Conservation (phyloP, 2,329 filamentous ascomycete species). For the Lasiodiplodia sp. region DNA sequence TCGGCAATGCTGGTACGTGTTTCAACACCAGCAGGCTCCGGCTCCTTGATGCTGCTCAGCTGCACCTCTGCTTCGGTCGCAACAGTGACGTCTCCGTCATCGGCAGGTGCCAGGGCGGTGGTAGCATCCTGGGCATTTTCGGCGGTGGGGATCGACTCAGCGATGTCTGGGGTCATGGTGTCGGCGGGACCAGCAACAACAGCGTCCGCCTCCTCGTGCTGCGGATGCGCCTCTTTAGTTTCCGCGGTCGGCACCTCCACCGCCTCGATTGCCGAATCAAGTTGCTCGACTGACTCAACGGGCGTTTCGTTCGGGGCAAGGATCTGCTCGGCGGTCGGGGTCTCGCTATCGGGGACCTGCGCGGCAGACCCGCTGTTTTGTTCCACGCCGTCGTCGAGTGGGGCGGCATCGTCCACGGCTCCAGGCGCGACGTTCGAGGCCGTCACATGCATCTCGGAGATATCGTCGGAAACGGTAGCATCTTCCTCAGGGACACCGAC, state of each 20-base stretch:
- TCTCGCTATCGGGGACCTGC: neutral
- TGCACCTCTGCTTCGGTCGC: neutral
- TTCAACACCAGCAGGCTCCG: neutral
- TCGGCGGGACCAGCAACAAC: neutral
- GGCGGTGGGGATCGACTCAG: neutral
- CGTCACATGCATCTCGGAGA: conserved; percentile 13
- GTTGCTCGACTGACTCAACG: conserved; percentile 20
- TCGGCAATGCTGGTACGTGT: neutral
- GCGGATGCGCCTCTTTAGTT: neutral
- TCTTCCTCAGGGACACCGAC: neutral
- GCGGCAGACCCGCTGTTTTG: neutral
- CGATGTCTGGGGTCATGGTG: neutral
- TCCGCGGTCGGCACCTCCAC: neutral
- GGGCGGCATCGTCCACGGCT: conserved; percentile 1
- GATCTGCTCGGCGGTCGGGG: conserved; percentile 20
- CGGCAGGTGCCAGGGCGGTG: neutral
- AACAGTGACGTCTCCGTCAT: neutral
- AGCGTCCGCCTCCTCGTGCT: neutral
- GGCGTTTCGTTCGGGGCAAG: neutral
- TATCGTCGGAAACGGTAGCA: conserved; percentile 1
- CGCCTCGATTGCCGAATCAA: conserved; percentile 1
- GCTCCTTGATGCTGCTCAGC: conserved; percentile 24
- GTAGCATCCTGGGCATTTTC: neutral
- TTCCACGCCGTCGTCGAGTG: neutral
- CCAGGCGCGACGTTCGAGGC: conserved; percentile 1